These are phyloP conservation scores for Eimeria acervulina DNA, from an alignment of 169 alveolate species.

Conservation along the genomic window DNA sequence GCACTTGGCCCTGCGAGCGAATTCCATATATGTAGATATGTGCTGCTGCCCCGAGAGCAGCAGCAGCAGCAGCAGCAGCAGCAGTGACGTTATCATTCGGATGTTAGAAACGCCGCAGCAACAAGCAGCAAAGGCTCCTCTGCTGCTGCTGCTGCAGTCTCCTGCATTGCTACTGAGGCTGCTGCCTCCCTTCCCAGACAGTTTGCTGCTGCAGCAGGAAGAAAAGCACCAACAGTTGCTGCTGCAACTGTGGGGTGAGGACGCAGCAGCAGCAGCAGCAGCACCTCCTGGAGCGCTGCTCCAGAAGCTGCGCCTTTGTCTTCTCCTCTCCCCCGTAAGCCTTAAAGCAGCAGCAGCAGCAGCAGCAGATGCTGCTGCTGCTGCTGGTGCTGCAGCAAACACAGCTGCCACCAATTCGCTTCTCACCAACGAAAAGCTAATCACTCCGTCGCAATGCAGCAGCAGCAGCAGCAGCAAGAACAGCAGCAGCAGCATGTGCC, in stretches of 20 bases:
- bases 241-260: conserved; percentile 48
- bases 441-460: background rate
- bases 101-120: background rate
- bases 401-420: too few species aligned
- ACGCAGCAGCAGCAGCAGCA: conserved; percentile 61
- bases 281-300: background rate
- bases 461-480: conserved; percentile 39
- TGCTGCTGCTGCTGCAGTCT: conserved; percentile 76
- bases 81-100: background rate
- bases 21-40: background rate
- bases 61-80: conserved; percentile 59
- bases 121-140: background rate
- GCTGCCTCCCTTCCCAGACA: conserved; percentile 37
- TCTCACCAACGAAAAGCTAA: too few species aligned
- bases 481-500: background rate
- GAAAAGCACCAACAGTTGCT: conserved; percentile 28
- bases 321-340: background rate
- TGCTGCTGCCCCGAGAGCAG: conserved; percentile 55
- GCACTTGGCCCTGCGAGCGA: background rate
- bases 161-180: conserved; percentile 42
- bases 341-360: background rate
- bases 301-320: conserved; percentile 35
- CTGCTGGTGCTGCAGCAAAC: conserved; percentile 30
- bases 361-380: conserved; percentile 26
- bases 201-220: conserved; percentile 51